Percentiles rank a stretch among this genome's conserved stretches.
Evolutionary conservation across 768 basidiomycete genomes (phyloP).

Genomic region (Suillus decipiens): DNA sequence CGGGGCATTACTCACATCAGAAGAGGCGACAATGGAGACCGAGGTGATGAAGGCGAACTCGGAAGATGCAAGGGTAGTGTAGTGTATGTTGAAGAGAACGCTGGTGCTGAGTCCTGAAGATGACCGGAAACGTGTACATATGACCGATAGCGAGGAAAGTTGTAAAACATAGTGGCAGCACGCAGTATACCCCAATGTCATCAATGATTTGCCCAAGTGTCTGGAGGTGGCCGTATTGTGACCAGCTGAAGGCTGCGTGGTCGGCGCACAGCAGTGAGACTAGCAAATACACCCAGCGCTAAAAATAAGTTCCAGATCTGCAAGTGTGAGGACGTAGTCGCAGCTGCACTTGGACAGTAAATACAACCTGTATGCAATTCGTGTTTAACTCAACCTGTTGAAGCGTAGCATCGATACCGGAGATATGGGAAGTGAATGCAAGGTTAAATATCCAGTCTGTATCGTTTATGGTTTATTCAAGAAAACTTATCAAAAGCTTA

Average conservation of each 20-base stretch:
- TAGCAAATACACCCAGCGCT: conserved; percentile 21
- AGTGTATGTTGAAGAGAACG: neutral
- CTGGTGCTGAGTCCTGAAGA: neutral
- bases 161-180: neutral
- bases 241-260: conserved; percentile 31
- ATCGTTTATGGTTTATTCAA: neutral
- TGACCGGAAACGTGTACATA: neutral
- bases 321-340: neutral
- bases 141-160: neutral
- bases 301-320: conserved; percentile 28
- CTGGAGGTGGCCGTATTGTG: conserved; percentile 36
- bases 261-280: conserved; percentile 11
- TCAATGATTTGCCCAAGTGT: too few relatives aligned
- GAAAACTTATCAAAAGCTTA: neutral
- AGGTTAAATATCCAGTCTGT: conserved; percentile 36
- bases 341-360: neutral
- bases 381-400: conserved; percentile 15
- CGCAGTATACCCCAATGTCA: too few relatives aligned
- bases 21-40: neutral
- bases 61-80: neutral
- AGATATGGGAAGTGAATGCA: conserved; percentile 13
- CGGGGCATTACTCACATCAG: neutral
- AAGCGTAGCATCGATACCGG: neutral
- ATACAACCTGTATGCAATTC: conserved; percentile 29
- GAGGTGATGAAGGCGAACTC: neutral